Conservation (phyloP, 176 grass and related monocot genomes). For the Echinochloa phyllopogon region DNA sequence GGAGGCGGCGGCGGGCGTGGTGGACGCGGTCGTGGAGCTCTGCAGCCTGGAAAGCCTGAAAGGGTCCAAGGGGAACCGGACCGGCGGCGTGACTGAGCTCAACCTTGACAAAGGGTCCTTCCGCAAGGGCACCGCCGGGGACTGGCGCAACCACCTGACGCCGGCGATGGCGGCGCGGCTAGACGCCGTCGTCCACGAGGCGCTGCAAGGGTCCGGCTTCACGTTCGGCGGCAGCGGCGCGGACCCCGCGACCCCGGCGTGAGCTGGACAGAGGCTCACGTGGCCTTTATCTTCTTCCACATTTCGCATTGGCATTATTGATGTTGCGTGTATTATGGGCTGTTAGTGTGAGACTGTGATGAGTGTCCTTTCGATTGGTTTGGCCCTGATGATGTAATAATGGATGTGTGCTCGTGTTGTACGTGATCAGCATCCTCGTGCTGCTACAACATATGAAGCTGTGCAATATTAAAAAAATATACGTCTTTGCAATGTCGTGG, state of each 20-base stretch:
- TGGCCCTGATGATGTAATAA: too few relatives aligned
- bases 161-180: slow-evolving; percentile 40
- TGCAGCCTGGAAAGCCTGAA: slow-evolving; percentile 40
- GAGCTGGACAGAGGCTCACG: too few relatives aligned
- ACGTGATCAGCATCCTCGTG: too few relatives aligned
- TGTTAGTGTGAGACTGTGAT: too few relatives aligned
- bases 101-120: background rate
- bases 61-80: slow-evolving; percentile 14
- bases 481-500: too few relatives aligned
- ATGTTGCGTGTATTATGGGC: too few relatives aligned
- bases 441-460: too few relatives aligned
- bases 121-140: slow-evolving; percentile 39
- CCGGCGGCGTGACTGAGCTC: accelerated
- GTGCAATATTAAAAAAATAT: too few relatives aligned
- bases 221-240: background rate
- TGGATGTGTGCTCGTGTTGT: too few relatives aligned
- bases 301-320: too few relatives aligned
- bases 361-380: too few relatives aligned
- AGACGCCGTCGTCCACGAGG: slow-evolving; percentile 13
- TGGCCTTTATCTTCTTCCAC: too few relatives aligned
- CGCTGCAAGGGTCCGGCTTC: slow-evolving; percentile 40
- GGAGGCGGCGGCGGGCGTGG: slow-evolving; percentile 32
- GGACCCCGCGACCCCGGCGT: background rate
- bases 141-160: slow-evolving; percentile 50
- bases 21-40: slow-evolving; percentile 4